Percentiles rank a stretch among this genome's conserved stretches.
Evolutionary conservation across 2,329 filamentous ascomycete genomes (phyloP).

Genomic region (Xylaria sp.): DNA sequence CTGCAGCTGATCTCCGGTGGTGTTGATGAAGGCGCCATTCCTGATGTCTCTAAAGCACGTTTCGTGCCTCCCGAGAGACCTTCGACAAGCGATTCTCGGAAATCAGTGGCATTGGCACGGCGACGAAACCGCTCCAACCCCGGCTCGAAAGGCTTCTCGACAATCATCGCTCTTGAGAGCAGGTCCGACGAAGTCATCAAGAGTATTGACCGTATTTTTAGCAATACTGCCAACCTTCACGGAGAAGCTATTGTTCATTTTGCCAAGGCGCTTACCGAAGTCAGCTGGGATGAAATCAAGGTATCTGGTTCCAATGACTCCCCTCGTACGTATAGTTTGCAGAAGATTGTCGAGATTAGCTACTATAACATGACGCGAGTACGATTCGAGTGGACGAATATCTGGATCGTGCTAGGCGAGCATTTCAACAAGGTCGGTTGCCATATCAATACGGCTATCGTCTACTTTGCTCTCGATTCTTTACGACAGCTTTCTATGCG

Average conservation of each 20-base stretch:
- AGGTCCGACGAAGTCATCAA: conserved; percentile 93
- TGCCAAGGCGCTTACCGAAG: conserved; percentile 88
- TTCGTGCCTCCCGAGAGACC: conserved; percentile 70
- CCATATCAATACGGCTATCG: conserved; percentile 94
- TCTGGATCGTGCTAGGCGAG: conserved; percentile 97
- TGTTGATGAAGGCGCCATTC: conserved; percentile 90
- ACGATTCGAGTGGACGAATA: conserved; percentile 96
- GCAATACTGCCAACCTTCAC: conserved; percentile 91
- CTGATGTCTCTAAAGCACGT: conserved; percentile 87
- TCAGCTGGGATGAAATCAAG: conserved; percentile 99
- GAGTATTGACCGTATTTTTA: conserved; percentile 94
- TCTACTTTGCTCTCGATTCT: conserved; percentile 97
- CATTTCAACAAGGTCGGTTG: conserved; percentile 99
- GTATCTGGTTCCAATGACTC: conserved; percentile 96
- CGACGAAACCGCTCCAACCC: conserved; percentile 64
- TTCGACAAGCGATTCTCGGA: conserved; percentile 67
- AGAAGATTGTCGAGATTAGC: conserved; percentile 98
- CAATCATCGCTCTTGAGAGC: conserved; percentile 89
- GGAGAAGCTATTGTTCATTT: conserved; percentile 97
- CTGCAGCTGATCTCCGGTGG: conserved; percentile 95
- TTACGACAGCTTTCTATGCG: conserved; percentile 96
- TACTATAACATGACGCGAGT: conserved; percentile 99
- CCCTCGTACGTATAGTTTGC: conserved; percentile 94
- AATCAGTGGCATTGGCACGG: conserved; percentile 70
- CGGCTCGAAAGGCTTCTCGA: conserved; percentile 71